Evolutionary conservation across 2,329 filamentous ascomycete species (phyloP), one percentile per base, ranked within the genome.

Genomic region (Emergomyces africanus): DNA sequence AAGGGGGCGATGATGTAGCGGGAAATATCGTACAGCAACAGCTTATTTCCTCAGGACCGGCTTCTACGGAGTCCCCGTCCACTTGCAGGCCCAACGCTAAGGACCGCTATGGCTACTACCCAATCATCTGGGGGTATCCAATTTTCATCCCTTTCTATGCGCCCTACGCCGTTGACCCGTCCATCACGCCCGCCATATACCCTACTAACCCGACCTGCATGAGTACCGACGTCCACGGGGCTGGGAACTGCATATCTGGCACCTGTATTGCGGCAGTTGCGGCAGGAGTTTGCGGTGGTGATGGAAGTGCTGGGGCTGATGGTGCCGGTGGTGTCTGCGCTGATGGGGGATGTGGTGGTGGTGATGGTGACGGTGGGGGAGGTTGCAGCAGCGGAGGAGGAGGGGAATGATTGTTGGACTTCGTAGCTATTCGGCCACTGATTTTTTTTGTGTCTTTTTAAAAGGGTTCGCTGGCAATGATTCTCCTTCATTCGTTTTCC

Each of bases 401-500:
- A 50, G 75, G 78, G 3, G 10, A 25, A 8, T 49, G 46, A 42
- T 42, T 20, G 1, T 37, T 37, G 10, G 5, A 42, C 18, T 44
- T 44, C 5, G 12, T 48, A 28, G 2, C 20, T 46, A 25, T 46
- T 46, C 3, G 9, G 20, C 12, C 8, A 46, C 25, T 14, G 12
- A 10, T 28, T 28, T 48, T 48, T 25, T 12, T 28, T n/a, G n/a
- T n/a, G n/a, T 49, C 12, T 51, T 51, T 53, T 57, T 30, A 30
- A 30, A 60, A 96, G 91, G 91, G 77, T 99, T 99, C 76, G 94
- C 94, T 77, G 94, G 94, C 77, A 99, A 99, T 78, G 94, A 99
- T 77, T 95, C 94, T 66, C 94, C 94, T 46, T 99, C 94, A 60
- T 99, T 97, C 79, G 94, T 99, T 71, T 99, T 99, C 76, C 94